These are phyloP conservation scores for Xylaria sp. DNA, from an alignment of 2,329 filamentous ascomycete species.

Conservation along the genomic window DNA sequence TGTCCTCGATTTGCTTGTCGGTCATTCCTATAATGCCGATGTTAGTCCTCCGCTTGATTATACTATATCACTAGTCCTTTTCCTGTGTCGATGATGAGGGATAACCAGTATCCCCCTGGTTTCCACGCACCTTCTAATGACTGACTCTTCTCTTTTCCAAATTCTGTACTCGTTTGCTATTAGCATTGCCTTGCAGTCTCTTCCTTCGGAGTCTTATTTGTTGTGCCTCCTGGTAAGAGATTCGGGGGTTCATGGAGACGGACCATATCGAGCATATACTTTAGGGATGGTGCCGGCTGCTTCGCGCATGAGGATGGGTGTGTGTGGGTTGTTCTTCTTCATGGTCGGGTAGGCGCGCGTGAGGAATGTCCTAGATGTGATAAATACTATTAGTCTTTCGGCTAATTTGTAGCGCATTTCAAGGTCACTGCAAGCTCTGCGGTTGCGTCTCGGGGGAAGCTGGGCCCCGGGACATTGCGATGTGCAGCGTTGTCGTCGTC, in stretches of 20 bases:
- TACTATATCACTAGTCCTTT: background rate
- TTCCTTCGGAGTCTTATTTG: background rate
- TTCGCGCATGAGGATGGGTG: conserved; percentile 94
- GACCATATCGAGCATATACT: conserved; percentile 94
- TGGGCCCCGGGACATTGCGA: background rate
- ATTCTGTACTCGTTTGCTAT: conserved; percentile 54
- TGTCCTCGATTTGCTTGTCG: conserved; percentile 71
- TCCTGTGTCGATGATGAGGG: background rate
- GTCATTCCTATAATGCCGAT: conserved; percentile 56
- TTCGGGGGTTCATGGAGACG: conserved; percentile 47
- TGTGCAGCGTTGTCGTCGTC: no score
- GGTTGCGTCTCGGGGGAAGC: background rate
- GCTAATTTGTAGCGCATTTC: background rate
- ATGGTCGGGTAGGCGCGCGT: conserved; percentile 94
- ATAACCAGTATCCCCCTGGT: background rate
- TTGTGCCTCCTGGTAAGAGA: background rate
- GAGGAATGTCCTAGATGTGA: conserved; percentile 78
- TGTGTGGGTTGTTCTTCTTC: conserved; percentile 98
- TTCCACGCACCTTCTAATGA: conserved; percentile 61
- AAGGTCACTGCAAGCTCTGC: background rate
- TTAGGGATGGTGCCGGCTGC: conserved; percentile 84
- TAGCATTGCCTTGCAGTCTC: conserved; percentile 31
- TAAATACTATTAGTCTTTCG: background rate
- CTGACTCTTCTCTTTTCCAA: conserved; percentile 67
- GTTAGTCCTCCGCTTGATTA: background rate